Percentiles rank a stretch among this genome's conserved stretches.
These are phyloP conservation scores for Arabidopsis suecica DNA, from an alignment of 345 rosid genomes.

Conservation along the genomic window DNA sequence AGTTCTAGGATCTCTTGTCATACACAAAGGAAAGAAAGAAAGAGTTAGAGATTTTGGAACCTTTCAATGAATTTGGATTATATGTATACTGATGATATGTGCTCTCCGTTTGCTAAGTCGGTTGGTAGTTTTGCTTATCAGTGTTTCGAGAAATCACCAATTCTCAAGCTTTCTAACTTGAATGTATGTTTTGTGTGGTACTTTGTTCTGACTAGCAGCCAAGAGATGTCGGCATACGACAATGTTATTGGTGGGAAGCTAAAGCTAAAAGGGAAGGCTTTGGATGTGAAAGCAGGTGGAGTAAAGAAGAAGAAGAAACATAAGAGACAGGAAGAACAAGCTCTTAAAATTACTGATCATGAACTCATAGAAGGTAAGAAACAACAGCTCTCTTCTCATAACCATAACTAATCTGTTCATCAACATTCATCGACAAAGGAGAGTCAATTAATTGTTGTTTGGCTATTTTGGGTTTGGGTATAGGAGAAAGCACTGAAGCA, in stretches of 20 bases:
- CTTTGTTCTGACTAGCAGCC: constrained; percentile 35
- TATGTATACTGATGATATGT: background rate
- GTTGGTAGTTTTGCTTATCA: background rate
- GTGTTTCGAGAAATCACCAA: background rate
- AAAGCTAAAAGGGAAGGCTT: constrained; percentile 94
- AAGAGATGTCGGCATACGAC: constrained; percentile 73
- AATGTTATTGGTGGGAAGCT: constrained; percentile 84
- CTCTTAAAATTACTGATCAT: constrained; percentile 48
- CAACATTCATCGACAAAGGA: background rate
- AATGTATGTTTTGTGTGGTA: background rate
- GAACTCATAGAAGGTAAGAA: constrained; percentile 58
- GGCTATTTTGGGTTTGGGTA: background rate
- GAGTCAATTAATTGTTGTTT: background rate
- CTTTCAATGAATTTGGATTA: background rate
- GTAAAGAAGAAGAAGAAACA: constrained; percentile 78
- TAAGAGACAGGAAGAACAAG: constrained; percentile 56
- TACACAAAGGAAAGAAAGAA: background rate
- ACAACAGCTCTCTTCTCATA: constrained; percentile 4
- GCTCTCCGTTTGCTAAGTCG: constrained; percentile 6
- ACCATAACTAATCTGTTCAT: background rate
- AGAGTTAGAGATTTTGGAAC: constrained; percentile 10
- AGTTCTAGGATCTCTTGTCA: constrained; percentile 4
- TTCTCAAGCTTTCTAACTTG: background rate
- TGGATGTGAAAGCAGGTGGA: constrained; percentile 89
- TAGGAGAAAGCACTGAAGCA: constrained; percentile 50